phyloP scores from a whole-genome alignment of 768 basidiomycete species.

The Postia placenta region DNA sequence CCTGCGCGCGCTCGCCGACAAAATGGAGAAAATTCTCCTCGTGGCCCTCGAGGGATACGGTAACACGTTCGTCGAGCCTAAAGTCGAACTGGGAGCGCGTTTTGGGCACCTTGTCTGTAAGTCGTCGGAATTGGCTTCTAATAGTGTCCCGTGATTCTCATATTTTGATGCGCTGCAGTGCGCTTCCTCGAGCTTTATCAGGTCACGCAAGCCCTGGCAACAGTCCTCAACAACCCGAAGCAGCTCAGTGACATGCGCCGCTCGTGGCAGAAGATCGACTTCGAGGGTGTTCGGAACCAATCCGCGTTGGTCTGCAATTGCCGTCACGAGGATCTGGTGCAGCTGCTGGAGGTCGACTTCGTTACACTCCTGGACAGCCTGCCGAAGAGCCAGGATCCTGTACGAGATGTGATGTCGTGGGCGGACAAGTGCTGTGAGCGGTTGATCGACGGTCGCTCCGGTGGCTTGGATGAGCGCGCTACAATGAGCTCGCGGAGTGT shows the following conservation, averaged over 20 bases:
- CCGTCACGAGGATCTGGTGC: conserved; percentile 82
- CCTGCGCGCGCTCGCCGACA: conserved; percentile 76
- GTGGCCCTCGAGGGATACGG: conserved; percentile 78
- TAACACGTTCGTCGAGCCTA: conserved; percentile 86
- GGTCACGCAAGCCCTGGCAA: conserved; percentile 82
- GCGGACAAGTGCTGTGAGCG: conserved; percentile 86
- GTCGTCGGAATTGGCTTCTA: conserved; percentile 27
- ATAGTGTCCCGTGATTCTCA: neutral
- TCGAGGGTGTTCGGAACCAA: conserved; percentile 87
- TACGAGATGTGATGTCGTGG: conserved; percentile 85
- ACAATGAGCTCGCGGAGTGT: conserved; percentile 85
- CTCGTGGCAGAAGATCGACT: conserved; percentile 85
- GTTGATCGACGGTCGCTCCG: conserved; percentile 66
- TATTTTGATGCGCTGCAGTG: conserved; percentile 38
- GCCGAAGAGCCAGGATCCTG: conserved; percentile 69
- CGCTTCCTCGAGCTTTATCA: conserved; percentile 91
- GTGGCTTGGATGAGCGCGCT: conserved; percentile 63
- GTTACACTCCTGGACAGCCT: conserved; percentile 69
- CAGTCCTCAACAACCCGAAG: conserved; percentile 84
- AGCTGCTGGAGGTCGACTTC: conserved; percentile 82
- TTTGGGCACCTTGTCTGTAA: conserved; percentile 86
- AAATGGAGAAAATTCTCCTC: conserved; percentile 87
- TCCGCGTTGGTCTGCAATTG: conserved; percentile 92
- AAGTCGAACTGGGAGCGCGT: conserved; percentile 85
- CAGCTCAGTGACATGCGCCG: conserved; percentile 81